These are phyloP conservation scores for Capsicum chinense DNA, from an alignment of 257 asterid genomes.

Conservation along the genomic window DNA sequence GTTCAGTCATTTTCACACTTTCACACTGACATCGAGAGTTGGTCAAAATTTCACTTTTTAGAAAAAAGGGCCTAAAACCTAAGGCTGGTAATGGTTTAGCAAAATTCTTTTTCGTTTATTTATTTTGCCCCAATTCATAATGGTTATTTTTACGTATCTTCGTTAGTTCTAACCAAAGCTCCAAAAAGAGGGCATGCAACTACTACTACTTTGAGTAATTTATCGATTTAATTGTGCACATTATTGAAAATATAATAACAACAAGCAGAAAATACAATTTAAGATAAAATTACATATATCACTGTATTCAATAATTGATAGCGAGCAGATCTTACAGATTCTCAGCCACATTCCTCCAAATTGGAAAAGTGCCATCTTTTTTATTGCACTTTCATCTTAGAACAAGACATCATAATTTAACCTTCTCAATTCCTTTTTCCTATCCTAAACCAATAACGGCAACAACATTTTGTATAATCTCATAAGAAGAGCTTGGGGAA, in stretches of 20 bases:
- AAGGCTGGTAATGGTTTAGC: not conserved
- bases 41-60: no score
- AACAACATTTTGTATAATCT: not conserved
- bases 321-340: no score
- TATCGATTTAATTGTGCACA: not conserved
- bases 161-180: not conserved
- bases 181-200: not conserved
- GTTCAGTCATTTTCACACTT: no score
- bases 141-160: not conserved
- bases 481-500: not conserved
- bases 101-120: not conserved
- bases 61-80: no score
- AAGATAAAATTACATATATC: no score
- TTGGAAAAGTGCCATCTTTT: not conserved
- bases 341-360: not conserved
- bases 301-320: not conserved
- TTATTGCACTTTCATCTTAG: constrained; percentile 7
- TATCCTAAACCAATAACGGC: not conserved
- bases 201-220: not conserved
- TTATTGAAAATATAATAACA: not conserved
- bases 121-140: not conserved
- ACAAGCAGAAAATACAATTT: not conserved
- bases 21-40: no score
- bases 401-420: not conserved
- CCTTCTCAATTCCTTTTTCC: not conserved